Evolutionary conservation across 2,329 filamentous ascomycete species (phyloP).

Genomic region (Sporothrix curviconia): DNA sequence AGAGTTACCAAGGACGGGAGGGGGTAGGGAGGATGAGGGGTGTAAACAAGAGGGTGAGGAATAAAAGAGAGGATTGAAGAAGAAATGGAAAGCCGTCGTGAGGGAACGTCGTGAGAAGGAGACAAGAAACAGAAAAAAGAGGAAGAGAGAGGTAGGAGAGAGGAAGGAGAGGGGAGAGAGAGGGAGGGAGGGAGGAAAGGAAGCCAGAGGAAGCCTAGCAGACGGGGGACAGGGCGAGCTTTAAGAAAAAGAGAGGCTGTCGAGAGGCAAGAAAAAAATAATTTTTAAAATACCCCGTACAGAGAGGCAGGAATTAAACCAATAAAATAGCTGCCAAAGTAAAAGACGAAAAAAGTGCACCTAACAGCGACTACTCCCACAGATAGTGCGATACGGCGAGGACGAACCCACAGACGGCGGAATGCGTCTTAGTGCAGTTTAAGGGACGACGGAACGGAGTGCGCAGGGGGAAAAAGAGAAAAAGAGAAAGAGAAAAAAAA

Average conservation of each 20-base stretch:
- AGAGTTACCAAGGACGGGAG: neutral
- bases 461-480: too few relatives aligned
- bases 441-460: neutral
- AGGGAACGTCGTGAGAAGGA: neutral
- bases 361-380: neutral
- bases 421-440: neutral
- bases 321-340: neutral
- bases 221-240: constrained; percentile 5
- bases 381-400: neutral
- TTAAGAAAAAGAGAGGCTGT: constrained; percentile 3
- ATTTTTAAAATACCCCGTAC: neutral
- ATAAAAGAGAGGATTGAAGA: neutral
- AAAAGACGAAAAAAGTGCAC: neutral
- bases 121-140: neutral
- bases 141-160: neutral
- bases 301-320: neutral
- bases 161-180: neutral
- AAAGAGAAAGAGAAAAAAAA: neutral
- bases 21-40: neutral
- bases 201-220: neutral
- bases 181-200: neutral
- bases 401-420: neutral
- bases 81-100: neutral
- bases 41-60: neutral
- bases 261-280: neutral